Conservation (phyloP, 176 grass and related monocot species). For the Elymus sibiricus region DNA sequence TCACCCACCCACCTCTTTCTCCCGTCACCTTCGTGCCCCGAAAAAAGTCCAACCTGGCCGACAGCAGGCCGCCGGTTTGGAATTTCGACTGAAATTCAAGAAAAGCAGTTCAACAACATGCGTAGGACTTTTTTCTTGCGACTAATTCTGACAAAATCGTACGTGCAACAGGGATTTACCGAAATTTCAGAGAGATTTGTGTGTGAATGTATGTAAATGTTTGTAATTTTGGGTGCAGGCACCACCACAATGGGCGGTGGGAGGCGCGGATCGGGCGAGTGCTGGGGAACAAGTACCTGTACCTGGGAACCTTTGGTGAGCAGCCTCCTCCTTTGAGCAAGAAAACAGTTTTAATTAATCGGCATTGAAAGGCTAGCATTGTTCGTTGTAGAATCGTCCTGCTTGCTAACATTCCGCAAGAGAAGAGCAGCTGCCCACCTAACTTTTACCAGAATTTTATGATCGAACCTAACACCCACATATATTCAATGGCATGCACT, state of each 20-base stretch:
- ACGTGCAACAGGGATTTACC: neutral
- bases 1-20: neutral
- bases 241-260: slow-evolving; percentile 93
- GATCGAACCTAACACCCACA: slow-evolving; percentile 32
- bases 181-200: neutral
- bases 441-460: slow-evolving; percentile 43
- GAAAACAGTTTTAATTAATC: neutral
- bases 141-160: neutral
- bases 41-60: neutral
- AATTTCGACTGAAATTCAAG: neutral
- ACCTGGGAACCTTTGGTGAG: slow-evolving; percentile 87
- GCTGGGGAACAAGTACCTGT: slow-evolving; percentile 90
- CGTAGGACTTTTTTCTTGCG: neutral
- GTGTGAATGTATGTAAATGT: neutral
- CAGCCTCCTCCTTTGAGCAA: slow-evolving; percentile 14
- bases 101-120: neutral
- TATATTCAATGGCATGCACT: slow-evolving; percentile 42
- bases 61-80: neutral
- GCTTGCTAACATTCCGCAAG: neutral
- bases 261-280: slow-evolving; percentile 85
- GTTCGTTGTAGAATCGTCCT: slow-evolving; percentile 36
- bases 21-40: neutral
- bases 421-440: slow-evolving; percentile 23
- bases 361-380: slow-evolving; percentile 32
- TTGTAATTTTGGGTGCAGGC: slow-evolving; percentile 38